These are phyloP conservation scores for Nitzschia inconspicua DNA, from an alignment of 108 stramenopile species.

Conservation along the genomic window DNA sequence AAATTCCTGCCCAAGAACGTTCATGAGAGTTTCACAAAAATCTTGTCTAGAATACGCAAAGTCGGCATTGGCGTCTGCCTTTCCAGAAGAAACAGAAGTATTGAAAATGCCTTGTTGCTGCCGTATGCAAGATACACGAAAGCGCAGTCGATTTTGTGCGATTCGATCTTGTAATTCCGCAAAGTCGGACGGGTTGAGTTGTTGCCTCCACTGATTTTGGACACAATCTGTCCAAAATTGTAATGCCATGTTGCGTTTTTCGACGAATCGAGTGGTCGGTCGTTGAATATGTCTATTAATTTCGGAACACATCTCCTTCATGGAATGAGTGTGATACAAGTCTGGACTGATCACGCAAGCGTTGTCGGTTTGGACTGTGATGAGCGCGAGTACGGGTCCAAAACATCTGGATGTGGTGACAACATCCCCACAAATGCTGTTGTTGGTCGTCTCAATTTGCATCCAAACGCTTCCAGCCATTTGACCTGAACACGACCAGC, in stretches of 20 bases:
- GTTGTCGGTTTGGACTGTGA: slow-evolving; percentile 9
- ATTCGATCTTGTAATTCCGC: slow-evolving; percentile 3
- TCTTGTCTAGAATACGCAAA: slow-evolving; percentile 18
- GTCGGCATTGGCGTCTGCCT: not conserved
- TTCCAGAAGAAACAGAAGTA: not conserved
- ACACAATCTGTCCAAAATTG: slow-evolving; percentile 18
- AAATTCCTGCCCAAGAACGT: slow-evolving; percentile 1
- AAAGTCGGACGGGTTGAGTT: not conserved
- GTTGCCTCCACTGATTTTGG: slow-evolving; percentile 4
- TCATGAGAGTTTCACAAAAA: slow-evolving; percentile 15
- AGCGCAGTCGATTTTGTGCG: slow-evolving; percentile 3
- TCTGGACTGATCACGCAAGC: not conserved
- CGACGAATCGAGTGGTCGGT: not conserved
- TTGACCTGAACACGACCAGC: slow-evolving; percentile 19
- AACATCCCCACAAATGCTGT: not conserved
- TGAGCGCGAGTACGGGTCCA: slow-evolving; percentile 22
- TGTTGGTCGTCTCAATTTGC: slow-evolving; percentile 5
- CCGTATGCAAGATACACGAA: slow-evolving; percentile 23
- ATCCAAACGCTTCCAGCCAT: slow-evolving; percentile 25
- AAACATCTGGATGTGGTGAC: slow-evolving; percentile 7
- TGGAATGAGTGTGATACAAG: not conserved
- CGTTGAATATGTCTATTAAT: not conserved
- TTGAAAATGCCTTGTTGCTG: not conserved
- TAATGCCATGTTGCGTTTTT: not conserved
- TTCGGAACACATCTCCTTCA: not conserved